These are phyloP conservation scores for Ceratobasidium sp. DNA, from an alignment of 1,284 basidiomycete genomes.

Conservation along the genomic window DNA sequence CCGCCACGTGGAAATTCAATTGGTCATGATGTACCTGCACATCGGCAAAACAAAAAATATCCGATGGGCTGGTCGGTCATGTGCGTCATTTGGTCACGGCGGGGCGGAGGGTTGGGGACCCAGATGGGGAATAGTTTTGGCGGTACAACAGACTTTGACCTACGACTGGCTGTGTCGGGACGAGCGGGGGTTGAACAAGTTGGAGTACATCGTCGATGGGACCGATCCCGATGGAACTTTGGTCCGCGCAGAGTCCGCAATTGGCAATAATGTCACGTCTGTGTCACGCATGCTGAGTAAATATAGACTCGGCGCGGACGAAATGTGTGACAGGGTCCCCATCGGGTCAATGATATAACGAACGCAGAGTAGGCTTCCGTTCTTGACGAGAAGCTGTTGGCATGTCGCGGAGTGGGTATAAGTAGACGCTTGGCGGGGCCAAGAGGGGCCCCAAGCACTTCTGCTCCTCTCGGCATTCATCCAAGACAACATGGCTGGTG, in stretches of 20 bases:
- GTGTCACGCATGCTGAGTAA: neutral
- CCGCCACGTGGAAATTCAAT: constrained; percentile 21
- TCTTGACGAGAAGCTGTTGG: neutral
- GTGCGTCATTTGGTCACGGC: constrained; percentile 2
- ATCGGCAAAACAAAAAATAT: constrained; percentile 23
- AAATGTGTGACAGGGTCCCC: neutral
- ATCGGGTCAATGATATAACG: constrained; percentile 11
- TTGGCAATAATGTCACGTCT: neutral
- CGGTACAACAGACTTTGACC: no score
- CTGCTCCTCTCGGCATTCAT: neutral
- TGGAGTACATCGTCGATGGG: constrained; percentile 8
- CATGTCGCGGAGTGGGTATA: neutral
- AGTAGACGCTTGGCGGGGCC: constrained; percentile 33
- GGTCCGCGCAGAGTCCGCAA: constrained; percentile 9
- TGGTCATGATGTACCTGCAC: neutral
- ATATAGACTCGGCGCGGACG: neutral
- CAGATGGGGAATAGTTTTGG: no score
- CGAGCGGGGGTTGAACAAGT: neutral
- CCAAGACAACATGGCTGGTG: constrained; percentile 45
- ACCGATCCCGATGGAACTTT: neutral
- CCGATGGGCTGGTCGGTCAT: constrained; percentile 21
- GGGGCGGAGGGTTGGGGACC: constrained; percentile 7
- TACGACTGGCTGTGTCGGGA: no score
- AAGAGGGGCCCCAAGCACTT: neutral
- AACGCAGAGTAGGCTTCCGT: neutral